Percentiles rank a stretch among this genome's conserved stretches.
Conservation (phyloP, 2,329 filamentous ascomycete genomes). For the Exophiala sp. region DNA sequence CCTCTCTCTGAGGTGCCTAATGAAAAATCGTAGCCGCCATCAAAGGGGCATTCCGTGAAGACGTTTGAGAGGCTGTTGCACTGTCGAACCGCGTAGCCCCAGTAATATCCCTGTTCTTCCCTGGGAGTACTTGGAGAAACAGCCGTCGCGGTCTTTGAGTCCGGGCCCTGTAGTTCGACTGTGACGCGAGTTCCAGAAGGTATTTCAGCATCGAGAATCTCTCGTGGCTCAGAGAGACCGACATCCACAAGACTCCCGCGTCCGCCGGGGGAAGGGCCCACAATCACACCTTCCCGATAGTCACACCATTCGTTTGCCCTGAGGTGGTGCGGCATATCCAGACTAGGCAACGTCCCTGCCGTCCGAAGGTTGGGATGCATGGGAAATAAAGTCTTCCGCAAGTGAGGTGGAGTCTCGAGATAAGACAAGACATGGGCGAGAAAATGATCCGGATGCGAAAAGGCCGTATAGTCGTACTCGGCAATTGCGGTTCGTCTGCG, state of each 20-base stretch:
- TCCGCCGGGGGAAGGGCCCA: conserved; percentile 46
- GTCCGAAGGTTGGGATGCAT: conserved; percentile 70
- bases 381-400: conserved; percentile 68
- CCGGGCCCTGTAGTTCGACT: conserved; percentile 45
- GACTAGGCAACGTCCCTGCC: conserved; percentile 65
- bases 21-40: conserved; percentile 73
- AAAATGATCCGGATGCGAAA: conserved; percentile 71
- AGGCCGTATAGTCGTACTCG: conserved; percentile 57
- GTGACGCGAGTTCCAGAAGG: conserved; percentile 69
- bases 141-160: conserved; percentile 47
- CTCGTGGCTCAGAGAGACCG: conserved; percentile 44
- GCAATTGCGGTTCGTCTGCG: conserved; percentile 22
- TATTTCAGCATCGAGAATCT: conserved; percentile 53
- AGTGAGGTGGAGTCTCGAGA: conserved; percentile 76
- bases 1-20: conserved; percentile 80
- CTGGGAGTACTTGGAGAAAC: conserved; percentile 64
- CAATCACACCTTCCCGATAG: conserved; percentile 71
- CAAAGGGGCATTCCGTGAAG: conserved; percentile 69
- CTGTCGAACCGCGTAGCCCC: conserved; percentile 70
- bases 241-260: conserved; percentile 50
- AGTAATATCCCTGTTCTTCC: conserved; percentile 74
- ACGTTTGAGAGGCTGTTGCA: conserved; percentile 62
- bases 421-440: conserved; percentile 72
- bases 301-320: conserved; percentile 69
- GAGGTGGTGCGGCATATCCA: conserved; percentile 82